Percentiles rank a stretch among this genome's conserved stretches.
phyloP scores from a whole-genome alignment of 192 early-diverging fungal species.

The Linnemannia elongata region DNA sequence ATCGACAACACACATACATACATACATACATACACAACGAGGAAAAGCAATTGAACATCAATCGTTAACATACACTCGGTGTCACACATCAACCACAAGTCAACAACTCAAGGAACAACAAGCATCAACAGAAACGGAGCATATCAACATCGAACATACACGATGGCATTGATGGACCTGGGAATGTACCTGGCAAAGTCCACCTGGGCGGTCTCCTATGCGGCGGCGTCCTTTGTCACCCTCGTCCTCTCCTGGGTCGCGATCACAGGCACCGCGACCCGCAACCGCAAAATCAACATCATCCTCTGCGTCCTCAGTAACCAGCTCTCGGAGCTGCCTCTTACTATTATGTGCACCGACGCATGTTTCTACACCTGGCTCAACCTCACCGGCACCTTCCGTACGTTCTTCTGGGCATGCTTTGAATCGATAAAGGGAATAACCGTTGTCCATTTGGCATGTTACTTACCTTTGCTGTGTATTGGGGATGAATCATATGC shows the following conservation, averaged over 20 bases:
- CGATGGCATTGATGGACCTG: constrained; percentile 16
- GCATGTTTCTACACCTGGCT: constrained; percentile 55
- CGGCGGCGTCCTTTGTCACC: constrained; percentile 31
- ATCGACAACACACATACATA: background rate
- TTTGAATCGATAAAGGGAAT: background rate
- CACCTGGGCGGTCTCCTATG: constrained; percentile 45
- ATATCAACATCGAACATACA: background rate
- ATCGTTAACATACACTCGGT: background rate
- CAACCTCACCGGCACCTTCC: constrained; percentile 47
- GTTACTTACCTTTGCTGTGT: no score
- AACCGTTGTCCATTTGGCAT: background rate
- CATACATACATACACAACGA: no score
- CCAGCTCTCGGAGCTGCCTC: constrained; percentile 39
- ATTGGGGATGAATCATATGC: no score
- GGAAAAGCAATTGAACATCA: background rate
- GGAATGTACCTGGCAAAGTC: constrained; percentile 41
- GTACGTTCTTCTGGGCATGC: constrained; percentile 13
- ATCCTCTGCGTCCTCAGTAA: constrained; percentile 37
- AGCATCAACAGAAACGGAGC: background rate
- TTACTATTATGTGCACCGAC: constrained; percentile 39
- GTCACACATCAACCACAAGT: background rate
- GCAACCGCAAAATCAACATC: constrained; percentile 31
- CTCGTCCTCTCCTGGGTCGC: constrained; percentile 42
- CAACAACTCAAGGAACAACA: background rate
- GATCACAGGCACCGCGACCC: constrained; percentile 36